A percentile compares a stretch with the other conserved stretches of the same genome.
phyloP scores from a whole-genome alignment of 768 basidiomycete genomes.

The Leccinum fibrillosum region DNA sequence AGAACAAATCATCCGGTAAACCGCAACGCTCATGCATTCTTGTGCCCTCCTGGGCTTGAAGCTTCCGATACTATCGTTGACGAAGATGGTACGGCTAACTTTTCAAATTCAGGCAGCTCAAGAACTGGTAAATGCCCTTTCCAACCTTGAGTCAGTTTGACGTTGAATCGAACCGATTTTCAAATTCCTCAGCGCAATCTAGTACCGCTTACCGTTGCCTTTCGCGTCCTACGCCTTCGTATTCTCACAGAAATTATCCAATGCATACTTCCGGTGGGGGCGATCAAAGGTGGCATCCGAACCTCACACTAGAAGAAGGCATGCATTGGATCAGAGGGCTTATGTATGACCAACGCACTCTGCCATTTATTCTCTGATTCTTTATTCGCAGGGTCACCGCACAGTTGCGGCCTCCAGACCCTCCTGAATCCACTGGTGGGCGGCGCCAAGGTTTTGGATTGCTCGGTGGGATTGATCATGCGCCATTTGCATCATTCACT shows the following conservation, averaged over 20 bases:
- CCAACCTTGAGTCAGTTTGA: not conserved
- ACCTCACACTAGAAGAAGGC: slow-evolving; percentile 55
- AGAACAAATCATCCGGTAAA: slow-evolving; percentile 58
- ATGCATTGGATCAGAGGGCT: slow-evolving; percentile 70
- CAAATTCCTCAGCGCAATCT: slow-evolving; percentile 1
- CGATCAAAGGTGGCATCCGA: slow-evolving; percentile 61
- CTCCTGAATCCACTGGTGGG: slow-evolving; percentile 35
- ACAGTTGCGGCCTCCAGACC: slow-evolving; percentile 50
- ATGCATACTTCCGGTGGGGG: slow-evolving; percentile 68
- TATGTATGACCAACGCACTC: slow-evolving; percentile 44
- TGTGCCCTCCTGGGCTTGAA: slow-evolving; percentile 67
- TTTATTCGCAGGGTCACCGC: slow-evolving; percentile 51
- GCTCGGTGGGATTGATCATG: slow-evolving; percentile 44
- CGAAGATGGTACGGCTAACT: not conserved
- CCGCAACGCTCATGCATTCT: slow-evolving; percentile 59
- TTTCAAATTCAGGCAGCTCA: slow-evolving; percentile 5
- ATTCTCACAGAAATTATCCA: slow-evolving; percentile 61
- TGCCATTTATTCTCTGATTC: slow-evolving; percentile 3
- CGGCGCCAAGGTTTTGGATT: slow-evolving; percentile 48
- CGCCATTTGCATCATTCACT: slow-evolving; percentile 67
- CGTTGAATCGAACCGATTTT: not conserved
- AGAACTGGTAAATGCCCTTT: slow-evolving; percentile 1
- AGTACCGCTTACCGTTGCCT: slow-evolving; percentile 40
- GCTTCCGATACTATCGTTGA: slow-evolving; percentile 16
- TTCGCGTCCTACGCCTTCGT: slow-evolving; percentile 54